Evolutionary conservation across 768 basidiomycete species (phyloP), one percentile per base, ranked within the genome.

Genomic region (Pluteus cervinus): DNA sequence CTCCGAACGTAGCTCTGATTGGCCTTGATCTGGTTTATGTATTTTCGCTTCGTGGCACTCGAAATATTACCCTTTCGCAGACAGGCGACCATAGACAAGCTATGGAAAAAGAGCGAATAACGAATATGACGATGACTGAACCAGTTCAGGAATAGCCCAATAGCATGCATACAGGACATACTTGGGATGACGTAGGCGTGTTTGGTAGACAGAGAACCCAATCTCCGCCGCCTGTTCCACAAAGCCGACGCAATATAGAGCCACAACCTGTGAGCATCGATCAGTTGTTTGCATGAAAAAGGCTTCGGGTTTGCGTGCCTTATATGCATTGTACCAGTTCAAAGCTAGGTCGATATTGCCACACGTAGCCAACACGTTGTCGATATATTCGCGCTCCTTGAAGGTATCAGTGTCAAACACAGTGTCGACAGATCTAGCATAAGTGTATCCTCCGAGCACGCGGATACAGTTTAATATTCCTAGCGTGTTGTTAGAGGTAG

Each of bases 261-360:
- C 73, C n/a, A 78, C 78, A 38, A 82, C 62, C 79, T 82, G 37
- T 6, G 17, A 23, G 15, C 20, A 15, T n/a, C 31, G 24, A 41
- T 23, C 35, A 25, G 25, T 33, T 12, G 33, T 12, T 16, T 34
- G 17, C 8, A 37, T 39, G 6, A 24, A 10, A 33, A 6, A 8
- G 24, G 4, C 28, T 18, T 3, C 12, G 24, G 32, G 10, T 7
- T 20, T 15, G 32, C 33, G 10, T 48, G 77, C 75, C 67, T 80
- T 81, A 63, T 75, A 79, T 8, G 79, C 66, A 47, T 79, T 72
- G 46, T 81, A 81, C 81, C 80, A 82, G 42, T 75, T 79, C 51
- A 80, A 54, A 1, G 70, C 67, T 11, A 81, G 57, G n/a, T 66
- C 56, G 4, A 68, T 29, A 53, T 75, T 73, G 11, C 72, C 73